Evolutionary conservation across 257 asterid species (phyloP).

Genomic region (Oldenlandia corymbosa): DNA sequence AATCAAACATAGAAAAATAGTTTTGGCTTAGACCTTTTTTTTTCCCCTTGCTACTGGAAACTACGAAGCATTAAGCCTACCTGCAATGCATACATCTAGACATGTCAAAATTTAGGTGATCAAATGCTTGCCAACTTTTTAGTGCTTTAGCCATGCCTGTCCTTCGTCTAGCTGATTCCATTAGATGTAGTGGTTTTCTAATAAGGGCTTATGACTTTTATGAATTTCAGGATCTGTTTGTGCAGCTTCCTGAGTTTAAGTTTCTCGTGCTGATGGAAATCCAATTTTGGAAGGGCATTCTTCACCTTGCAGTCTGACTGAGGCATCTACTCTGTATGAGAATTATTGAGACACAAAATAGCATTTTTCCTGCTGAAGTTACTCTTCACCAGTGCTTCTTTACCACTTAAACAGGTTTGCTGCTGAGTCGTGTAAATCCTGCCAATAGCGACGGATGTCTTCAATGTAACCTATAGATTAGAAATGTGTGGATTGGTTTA

Average conservation of each 20-base stretch:
- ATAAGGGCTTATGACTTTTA: neutral
- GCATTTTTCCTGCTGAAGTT: constrained; percentile 3
- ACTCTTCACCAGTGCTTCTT: neutral
- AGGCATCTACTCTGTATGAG: neutral
- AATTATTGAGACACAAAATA: neutral
- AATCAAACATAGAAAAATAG: neutral
- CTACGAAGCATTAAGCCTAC: neutral
- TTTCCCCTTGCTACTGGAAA: neutral
- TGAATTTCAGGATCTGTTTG: constrained; percentile 25
- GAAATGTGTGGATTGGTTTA: no score
- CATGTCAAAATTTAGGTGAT: neutral
- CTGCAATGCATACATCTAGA: neutral
- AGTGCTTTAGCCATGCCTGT: neutral
- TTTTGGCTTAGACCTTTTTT: neutral
- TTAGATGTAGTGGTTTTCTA: neutral
- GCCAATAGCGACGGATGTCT: no score
- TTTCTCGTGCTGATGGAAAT: neutral
- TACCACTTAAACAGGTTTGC: neutral
- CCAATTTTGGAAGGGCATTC: neutral
- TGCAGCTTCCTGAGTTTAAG: constrained; percentile 23
- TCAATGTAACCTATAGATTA: no score
- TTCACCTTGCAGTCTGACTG: neutral
- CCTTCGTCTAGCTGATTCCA: neutral
- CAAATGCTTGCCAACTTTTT: neutral
- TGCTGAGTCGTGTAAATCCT: neutral